Percentiles rank a stretch among this genome's conserved stretches.
phyloP scores from a whole-genome alignment of 2,329 filamentous ascomycete genomes.

The Fusarium penzigii region DNA sequence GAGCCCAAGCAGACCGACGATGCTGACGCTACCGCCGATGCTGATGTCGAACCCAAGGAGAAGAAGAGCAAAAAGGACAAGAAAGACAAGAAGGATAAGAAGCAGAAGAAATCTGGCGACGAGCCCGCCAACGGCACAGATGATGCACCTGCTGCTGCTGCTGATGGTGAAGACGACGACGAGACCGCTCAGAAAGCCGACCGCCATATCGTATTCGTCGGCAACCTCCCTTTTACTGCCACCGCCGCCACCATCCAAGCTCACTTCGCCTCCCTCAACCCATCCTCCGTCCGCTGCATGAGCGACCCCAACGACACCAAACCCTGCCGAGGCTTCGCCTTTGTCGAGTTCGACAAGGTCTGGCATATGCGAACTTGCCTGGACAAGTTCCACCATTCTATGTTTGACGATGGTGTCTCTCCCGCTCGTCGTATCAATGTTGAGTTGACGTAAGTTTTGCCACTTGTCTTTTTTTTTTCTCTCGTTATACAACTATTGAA shows the following conservation, averaged over 20 bases:
- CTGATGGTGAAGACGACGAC: conserved; percentile 12
- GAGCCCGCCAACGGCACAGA: conserved; percentile 9
- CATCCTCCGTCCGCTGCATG: conserved; percentile 60
- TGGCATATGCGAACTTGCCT: conserved; percentile 92
- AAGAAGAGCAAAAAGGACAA: conserved; percentile 31
- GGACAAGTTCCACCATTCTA: conserved; percentile 84
- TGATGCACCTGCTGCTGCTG: conserved; percentile 10
- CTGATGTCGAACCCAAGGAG: conserved; percentile 17
- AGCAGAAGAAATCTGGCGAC: conserved; percentile 27
- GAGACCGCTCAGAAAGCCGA: conserved; percentile 24
- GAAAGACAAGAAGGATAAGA: conserved; percentile 30
- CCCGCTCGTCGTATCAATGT: conserved; percentile 81
- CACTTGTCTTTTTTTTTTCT: conserved; percentile 1
- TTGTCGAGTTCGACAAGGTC: conserved; percentile 85
- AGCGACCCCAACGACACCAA: conserved; percentile 64
- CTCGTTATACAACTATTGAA: background rate
- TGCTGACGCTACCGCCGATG: conserved; percentile 18
- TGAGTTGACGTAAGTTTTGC: conserved; percentile 72
- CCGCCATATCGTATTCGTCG: conserved; percentile 43
- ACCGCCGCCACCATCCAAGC: conserved; percentile 67
- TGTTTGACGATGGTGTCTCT: conserved; percentile 61
- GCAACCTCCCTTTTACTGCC: conserved; percentile 86
- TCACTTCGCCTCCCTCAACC: conserved; percentile 74
- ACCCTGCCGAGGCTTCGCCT: conserved; percentile 74
- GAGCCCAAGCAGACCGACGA: conserved; percentile 10